phyloP scores from a whole-genome alignment of 1,284 basidiomycete genomes.

The Gymnopus androsaceus region DNA sequence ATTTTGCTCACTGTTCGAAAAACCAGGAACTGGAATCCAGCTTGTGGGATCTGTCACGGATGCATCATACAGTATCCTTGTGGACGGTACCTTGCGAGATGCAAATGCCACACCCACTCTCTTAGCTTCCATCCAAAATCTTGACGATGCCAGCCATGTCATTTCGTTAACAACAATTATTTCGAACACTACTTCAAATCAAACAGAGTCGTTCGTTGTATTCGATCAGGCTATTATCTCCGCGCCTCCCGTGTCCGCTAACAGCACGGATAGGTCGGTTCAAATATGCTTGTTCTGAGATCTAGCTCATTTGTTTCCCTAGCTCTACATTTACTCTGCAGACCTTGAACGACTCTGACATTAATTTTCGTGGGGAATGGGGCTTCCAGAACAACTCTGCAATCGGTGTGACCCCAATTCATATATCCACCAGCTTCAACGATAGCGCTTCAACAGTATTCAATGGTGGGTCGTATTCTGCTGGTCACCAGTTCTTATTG shows the following conservation, averaged over 20 bases:
- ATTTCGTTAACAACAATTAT: slow-evolving; percentile 46
- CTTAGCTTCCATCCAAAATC: slow-evolving; percentile 44
- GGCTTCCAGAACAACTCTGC: slow-evolving; percentile 33
- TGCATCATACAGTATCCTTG: slow-evolving; percentile 43
- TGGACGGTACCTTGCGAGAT: slow-evolving; percentile 41
- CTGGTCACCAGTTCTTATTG: slow-evolving; percentile 12
- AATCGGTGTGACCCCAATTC: slow-evolving; percentile 32
- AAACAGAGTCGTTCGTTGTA: slow-evolving; percentile 41
- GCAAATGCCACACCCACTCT: slow-evolving; percentile 28
- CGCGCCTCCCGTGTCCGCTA: slow-evolving; percentile 30
- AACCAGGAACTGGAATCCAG: slow-evolving; percentile 58
- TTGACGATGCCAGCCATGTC: slow-evolving; percentile 46
- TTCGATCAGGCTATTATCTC: slow-evolving; percentile 53
- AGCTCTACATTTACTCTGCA: slow-evolving; percentile 40
- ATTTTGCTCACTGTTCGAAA: background rate
- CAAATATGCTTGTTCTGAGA: background rate
- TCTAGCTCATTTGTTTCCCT: slow-evolving; percentile 16
- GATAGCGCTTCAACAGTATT: slow-evolving; percentile 50
- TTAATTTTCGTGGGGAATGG: slow-evolving; percentile 56
- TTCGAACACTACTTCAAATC: slow-evolving; percentile 29
- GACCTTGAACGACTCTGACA: slow-evolving; percentile 39
- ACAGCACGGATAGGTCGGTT: slow-evolving; percentile 20
- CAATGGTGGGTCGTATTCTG: slow-evolving; percentile 37
- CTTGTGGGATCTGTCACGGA: slow-evolving; percentile 48
- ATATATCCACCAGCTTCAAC: slow-evolving; percentile 48